phyloP scores from a whole-genome alignment of 805 yeast genomes.

The Deakozyma indianensis region DNA sequence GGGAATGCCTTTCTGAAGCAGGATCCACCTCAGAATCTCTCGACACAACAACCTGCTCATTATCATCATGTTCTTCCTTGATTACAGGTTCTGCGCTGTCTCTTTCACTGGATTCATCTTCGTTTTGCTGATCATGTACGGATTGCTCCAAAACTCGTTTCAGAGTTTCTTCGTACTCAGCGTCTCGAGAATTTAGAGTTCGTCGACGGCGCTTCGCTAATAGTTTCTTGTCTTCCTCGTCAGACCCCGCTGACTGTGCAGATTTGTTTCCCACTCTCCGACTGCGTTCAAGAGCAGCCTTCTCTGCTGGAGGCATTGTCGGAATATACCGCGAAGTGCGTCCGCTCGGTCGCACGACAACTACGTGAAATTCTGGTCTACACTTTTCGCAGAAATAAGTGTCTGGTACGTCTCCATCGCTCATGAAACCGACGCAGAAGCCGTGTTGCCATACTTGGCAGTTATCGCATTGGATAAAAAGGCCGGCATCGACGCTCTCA shows the following conservation, averaged over 20 bases:
- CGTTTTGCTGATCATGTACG: slow-evolving; percentile 18
- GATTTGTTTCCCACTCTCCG: background rate
- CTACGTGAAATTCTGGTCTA: slow-evolving; percentile 66
- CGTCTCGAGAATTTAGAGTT: slow-evolving; percentile 20
- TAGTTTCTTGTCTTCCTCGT: background rate
- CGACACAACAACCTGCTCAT: no score
- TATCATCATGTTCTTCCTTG: no score
- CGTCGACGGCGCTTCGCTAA: slow-evolving; percentile 12
- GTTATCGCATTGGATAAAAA: slow-evolving; percentile 87
- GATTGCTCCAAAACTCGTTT: slow-evolving; percentile 27
- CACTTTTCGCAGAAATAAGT: slow-evolving; percentile 92
- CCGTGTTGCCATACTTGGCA: slow-evolving; percentile 99
- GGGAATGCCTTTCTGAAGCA: no score
- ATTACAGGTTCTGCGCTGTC: no score
- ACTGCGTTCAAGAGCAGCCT: slow-evolving; percentile 5
- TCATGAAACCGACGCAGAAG: slow-evolving; percentile 75
- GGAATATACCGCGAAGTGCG: slow-evolving; percentile 38
- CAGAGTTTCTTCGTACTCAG: slow-evolving; percentile 22
- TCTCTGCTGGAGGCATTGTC: slow-evolving; percentile 14
- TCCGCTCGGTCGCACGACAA: slow-evolving; percentile 32
- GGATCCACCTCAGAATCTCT: no score
- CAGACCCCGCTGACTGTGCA: background rate
- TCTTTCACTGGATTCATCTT: no score
- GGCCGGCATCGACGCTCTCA: slow-evolving; percentile 73
- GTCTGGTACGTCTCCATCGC: slow-evolving; percentile 70